Evolutionary conservation across 2,329 filamentous ascomycete genomes (phyloP).

Genomic region (Xylaria arbuscula): DNA sequence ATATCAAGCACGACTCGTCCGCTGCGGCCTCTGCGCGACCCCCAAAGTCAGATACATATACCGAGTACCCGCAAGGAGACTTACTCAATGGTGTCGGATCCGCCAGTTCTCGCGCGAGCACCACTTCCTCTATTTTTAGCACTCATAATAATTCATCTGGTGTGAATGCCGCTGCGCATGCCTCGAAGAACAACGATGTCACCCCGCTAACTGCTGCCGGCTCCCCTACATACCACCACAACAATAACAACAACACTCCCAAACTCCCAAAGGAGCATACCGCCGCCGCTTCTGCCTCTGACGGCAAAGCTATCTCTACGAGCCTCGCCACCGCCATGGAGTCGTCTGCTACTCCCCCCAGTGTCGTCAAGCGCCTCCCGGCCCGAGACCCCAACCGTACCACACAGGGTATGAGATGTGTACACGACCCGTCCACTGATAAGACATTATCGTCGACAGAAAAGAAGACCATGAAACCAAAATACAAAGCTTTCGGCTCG

Average conservation of each 20-base stretch:
- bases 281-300: constrained; percentile 61
- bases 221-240: constrained; percentile 58
- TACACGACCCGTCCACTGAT: constrained; percentile 66
- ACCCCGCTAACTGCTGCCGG: constrained; percentile 65
- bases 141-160: constrained; percentile 56
- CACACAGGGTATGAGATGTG: constrained; percentile 68
- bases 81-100: constrained; percentile 77
- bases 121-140: constrained; percentile 78
- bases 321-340: constrained; percentile 48
- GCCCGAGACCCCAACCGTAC: constrained; percentile 67
- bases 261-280: constrained; percentile 65
- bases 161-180: constrained; percentile 54
- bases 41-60: constrained; percentile 60
- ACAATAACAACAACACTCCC: constrained; percentile 55
- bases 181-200: constrained; percentile 59
- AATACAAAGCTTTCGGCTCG: constrained; percentile 72
- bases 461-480: constrained; percentile 68
- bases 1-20: constrained; percentile 51
- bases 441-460: constrained; percentile 61
- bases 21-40: constrained; percentile 53
- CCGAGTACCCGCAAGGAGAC: constrained; percentile 71
- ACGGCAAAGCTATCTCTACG: constrained; percentile 53
- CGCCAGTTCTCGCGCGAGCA: constrained; percentile 76
- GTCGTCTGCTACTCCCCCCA: constrained; percentile 44
- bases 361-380: constrained; percentile 58